Base-by-base conservation (phyloP, 2,329 filamentous ascomycete species). In the Alternaria gaisen region DNA sequence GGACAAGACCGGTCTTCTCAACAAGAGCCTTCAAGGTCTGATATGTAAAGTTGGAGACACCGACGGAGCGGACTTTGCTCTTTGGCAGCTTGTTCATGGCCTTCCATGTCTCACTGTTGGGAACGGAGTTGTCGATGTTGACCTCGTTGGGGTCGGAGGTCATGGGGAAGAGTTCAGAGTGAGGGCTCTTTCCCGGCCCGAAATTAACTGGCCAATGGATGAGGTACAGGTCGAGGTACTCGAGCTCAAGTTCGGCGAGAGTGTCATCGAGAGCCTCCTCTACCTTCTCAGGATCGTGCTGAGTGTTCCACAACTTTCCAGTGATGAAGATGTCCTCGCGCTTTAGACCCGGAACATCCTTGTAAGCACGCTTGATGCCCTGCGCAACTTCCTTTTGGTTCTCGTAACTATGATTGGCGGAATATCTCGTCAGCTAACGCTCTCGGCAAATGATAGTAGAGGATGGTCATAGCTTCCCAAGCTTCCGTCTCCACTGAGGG, bases 301-400 rank as follows among this genome's bases (percentile, higher is more conserved):
- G 95, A 67, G 89, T 89, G 83, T 94, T 93, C 92, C 93, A 96
- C 60, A 97, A 89, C 85, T 97, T 97, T 78, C 90, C 93, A 64
- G 93, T 94, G 58, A 74, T 72, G 62, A 75, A 75, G 48, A 74
- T 68, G 50, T 74, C 72, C 58, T 75, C 72, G 44, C 70, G 71
- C 65, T 72, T 73, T 38, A 71, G 63, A 50, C 66, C 68, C 7
- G 70, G 69, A 32, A 72, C 53, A 47, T 73, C 71, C 40, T 67
- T 65, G 60, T 70, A 73, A 18, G 71, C 71, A 53, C 70, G 68
- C 59, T 74, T 75, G 57, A 76, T 67, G 46, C 71, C 73, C 34
- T 71, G 54, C n/a, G 68, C 73, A 32, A 75, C 70, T 47, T 75
- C 74, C 28, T 69, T 68, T 44, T 76, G 69, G 63, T 76, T 76